Evolutionary conservation across 306 rosid species (phyloP), one percentile per base, ranked within the genome.

Genomic region (Quercus variabilis): DNA sequence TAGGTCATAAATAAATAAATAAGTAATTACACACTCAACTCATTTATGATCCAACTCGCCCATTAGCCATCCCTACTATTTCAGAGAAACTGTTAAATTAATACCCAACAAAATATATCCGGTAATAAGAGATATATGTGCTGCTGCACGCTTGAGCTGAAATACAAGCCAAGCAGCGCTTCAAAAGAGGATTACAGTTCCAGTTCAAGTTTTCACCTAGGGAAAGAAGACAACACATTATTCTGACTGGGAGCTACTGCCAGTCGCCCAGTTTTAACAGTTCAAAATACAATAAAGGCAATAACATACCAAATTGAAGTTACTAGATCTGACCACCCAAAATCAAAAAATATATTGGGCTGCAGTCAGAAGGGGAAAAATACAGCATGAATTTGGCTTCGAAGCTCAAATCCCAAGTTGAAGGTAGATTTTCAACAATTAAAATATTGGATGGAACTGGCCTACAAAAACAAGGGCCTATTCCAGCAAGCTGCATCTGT

Each of bases 401-500:
- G 56, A 81, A 80, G 84, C 76, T 31, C 64, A 51, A 17, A 77
- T 75, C 74, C 73, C 57, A 59, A 74, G 69, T 75, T 55, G 41
- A 51, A 23, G 10, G 74, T 69, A 72, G 54, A 69, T n/a, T 58
- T 60, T 43, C 77, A 78, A 73, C 55, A 58, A 54, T 79, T 28
- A 43, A 12, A 49, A 59, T 76, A 76, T 30, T 35, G 81, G 78
- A 79, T 69, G 94, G 90, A 90, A 90, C 38, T 13, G 86, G 86
- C 94, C 85, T 28, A 80, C 80, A 86, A 89, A 91, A 89, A 91
- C 87, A 79, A 83, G 76, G 78, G 75, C 94, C 92, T 67, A 78
- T 84, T 86, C 91, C 94, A 78, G 82, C 52, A 78, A 73, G 95
- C 83, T 79, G 86, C 86, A 76, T 77, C 85, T 83, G 86, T 71